A percentile compares a stretch with the other conserved stretches of the same genome.
phyloP scores from a whole-genome alignment of 805 yeast genomes.

The Teunomyces panamensis region DNA sequence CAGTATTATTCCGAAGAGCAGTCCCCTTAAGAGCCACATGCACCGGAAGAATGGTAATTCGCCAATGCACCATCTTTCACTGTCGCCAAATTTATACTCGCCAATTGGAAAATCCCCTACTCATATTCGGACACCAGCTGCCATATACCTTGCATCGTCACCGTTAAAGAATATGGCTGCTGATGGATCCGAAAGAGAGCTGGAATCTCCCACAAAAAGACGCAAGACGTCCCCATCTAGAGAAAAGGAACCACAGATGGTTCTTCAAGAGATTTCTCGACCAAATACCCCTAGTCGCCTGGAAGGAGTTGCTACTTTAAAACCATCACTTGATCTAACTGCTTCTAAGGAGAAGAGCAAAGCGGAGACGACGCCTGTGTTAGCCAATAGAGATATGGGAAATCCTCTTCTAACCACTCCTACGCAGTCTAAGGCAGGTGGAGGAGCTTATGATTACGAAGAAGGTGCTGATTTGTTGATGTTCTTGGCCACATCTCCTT shows the following conservation, averaged over 20 bases:
- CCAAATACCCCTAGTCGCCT: conserved; percentile 27
- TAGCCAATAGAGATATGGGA: conserved; percentile 11
- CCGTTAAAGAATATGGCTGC: conserved; percentile 27
- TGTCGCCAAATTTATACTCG: conserved; percentile 34
- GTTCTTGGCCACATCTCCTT: conserved; percentile 82
- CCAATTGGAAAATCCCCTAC: conserved; percentile 41
- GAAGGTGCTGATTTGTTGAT: conserved; percentile 83
- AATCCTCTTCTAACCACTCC: conserved; percentile 29
- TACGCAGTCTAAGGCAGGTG: conserved; percentile 21
- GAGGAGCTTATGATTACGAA: conserved; percentile 31
- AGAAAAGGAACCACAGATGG: conserved; percentile 19
- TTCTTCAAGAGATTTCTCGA: conserved; percentile 27
- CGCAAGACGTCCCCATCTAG: conserved; percentile 8
- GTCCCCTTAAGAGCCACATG: conserved; percentile 32
- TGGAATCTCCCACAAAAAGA: conserved; percentile 35
- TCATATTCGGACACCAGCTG: conserved; percentile 34
- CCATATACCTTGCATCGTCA: conserved; percentile 33
- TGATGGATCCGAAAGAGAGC: conserved; percentile 9
- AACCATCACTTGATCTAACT: conserved; percentile 12
- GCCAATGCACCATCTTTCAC: conserved; percentile 18
- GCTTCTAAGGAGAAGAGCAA: conserved; percentile 3
- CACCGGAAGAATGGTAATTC: conserved; percentile 24
- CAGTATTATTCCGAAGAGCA: conserved; percentile 16
- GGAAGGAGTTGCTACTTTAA: conserved; percentile 7
- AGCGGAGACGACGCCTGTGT: conserved; percentile 12